Base-by-base conservation (phyloP, 2,329 filamentous ascomycete species). In the Fusarium dimerum region DNA sequence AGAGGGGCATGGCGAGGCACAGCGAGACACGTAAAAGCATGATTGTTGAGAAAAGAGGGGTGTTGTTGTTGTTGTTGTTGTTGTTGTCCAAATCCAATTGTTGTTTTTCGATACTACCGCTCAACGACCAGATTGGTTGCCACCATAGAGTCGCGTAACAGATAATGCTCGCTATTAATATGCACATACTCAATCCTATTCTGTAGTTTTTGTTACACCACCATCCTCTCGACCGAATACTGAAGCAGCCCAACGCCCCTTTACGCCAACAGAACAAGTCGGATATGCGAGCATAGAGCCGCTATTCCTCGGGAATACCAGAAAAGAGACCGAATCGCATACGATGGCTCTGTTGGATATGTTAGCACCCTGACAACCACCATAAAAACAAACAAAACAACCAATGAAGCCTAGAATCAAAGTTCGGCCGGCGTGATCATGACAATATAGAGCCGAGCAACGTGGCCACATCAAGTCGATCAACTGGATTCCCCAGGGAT, bases 301-400 rank as follows among this genome's bases (percentile, higher is more conserved):
- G 46, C 54, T 64, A 65, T 50, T 89, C 86, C 64, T 89, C 87
- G 42, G 85, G 84, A 55, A 82, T 73, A 34, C 85, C 85, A 54
- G 86, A 88, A 70, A 91, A 89, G 55, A 90, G 75, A 48, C 87
- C 87, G 70, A 91, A 87, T 66, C 88, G 83, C 81, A 90, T 86
- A 55, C 88, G 86, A 73, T 91, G 88, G 71, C 86, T 89, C 87
- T 91, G 71, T 57, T 45, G 32, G 4, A 43, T 43, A 50, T 13
- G 56, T 69, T 60, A 71, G 71, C 51, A 52, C 45, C 39, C 43
- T 44, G 47, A n/a, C 20, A 26, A 26, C 20, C 7, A 26, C 20
- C 6, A 18, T 48, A 40, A 43, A 30, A 43, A 7, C 17, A 40
- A 46, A 54, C 40, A 32, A 48, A 42, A 43, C 20, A 40, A n/a